Evolutionary conservation across 2,329 filamentous ascomycete species (phyloP), one percentile per base, ranked within the genome.

Genomic region (Diaporthe batatas): DNA sequence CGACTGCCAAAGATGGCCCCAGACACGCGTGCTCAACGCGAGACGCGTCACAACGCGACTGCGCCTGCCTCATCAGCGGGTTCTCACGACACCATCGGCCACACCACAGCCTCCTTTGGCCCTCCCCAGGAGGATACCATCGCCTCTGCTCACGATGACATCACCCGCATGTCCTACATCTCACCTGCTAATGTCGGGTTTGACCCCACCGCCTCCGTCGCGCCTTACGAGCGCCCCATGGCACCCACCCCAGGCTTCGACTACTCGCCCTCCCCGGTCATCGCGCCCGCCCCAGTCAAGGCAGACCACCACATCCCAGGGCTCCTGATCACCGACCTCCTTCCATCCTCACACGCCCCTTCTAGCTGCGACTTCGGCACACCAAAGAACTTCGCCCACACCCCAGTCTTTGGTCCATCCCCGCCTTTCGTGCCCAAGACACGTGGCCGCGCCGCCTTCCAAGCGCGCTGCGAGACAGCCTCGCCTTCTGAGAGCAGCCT

Each of bases 51-150:
- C 47, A 16, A 70, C 55, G 58, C 47, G 55, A 42, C 58, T 23
- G 68, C 62, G 55, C 88, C 88, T 6, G 87, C 88, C 25, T 89
- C 88, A 8, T 90, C 88, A 8, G 89, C 88, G 39, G 88, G 87
- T 71, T 88, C 86, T 68, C 87, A 89, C 80, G 87, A 88, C 78
- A 88, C 87, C 74, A 83, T 89, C 75, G 88, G 86, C 77, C 84
- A 36, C 49, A 55, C 70, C 44, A 57, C 68, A 18, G 42, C 32
- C 18, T 68, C 59, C 25, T 42, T 73, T 25, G 67, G 65, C 3
- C 51, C 57, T 47, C 57, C 69, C 69, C 67, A 39, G 47, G 68
- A 70, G 25, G 6, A 32, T n/a, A 70, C 68, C 55, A 18, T 54
- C 47, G 47, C 34, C 34, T 70, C 55, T 29, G 44, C 39, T 36